Percentiles rank a stretch among this genome's conserved stretches.
Evolutionary conservation across 2,329 filamentous ascomycete genomes (phyloP).

Genomic region (Cadophora sp.): DNA sequence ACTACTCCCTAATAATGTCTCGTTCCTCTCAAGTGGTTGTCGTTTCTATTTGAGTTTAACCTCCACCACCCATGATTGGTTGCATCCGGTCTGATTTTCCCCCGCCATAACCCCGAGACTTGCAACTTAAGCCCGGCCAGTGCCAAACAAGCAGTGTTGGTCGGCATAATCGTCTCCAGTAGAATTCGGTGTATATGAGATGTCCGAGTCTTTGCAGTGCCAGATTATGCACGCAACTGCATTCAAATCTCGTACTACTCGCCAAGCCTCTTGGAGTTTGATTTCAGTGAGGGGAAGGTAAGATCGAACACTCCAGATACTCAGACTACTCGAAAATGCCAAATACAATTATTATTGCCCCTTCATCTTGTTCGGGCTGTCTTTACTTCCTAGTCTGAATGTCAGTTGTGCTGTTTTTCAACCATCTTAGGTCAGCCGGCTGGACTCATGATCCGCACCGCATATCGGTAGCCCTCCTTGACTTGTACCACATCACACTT

Average conservation of each 20-base stretch:
- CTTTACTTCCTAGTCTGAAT: not conserved
- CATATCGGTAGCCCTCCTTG: not conserved
- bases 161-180: not conserved
- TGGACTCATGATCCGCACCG: conserved; percentile 4
- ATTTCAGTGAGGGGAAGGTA: too few species aligned
- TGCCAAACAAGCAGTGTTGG: not conserved
- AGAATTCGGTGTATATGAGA: too few species aligned
- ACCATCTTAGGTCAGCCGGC: not conserved
- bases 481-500: not conserved
- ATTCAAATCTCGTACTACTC: too few species aligned
- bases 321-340: too few species aligned
- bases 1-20: conserved; percentile 1
- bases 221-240: too few species aligned
- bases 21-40: not conserved
- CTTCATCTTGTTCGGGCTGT: conserved; percentile 14
- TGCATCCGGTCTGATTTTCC: conserved; percentile 14
- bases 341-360: too few species aligned
- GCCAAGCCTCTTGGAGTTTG: too few species aligned
- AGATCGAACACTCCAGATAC: too few species aligned
- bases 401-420: too few species aligned
- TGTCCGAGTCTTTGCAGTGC: too few species aligned
- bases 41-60: not conserved
- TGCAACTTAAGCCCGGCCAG: conserved; percentile 10
- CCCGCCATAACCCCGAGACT: conserved; percentile 15
- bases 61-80: not conserved